Base-by-base conservation (phyloP, 352 stramenopile species). In the Achlya hypogyna region DNA sequence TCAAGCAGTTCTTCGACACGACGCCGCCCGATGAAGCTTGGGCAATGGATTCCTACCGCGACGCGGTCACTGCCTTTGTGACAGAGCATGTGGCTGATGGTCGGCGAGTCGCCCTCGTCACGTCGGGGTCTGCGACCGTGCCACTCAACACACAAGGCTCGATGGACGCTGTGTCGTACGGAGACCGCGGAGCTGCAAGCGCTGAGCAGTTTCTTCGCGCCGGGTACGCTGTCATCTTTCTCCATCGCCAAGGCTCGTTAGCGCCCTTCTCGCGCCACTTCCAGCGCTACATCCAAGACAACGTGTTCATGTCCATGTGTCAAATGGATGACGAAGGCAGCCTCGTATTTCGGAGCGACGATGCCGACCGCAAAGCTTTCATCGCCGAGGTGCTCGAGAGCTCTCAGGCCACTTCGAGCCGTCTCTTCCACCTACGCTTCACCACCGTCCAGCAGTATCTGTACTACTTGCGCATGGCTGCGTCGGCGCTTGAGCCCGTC, bases 191-290 rank as follows among this genome's bases (percentile, higher is more conserved):
- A 5, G 83, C 85, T 0, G 81, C 85, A 10, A 87, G 81, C 53
- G 84, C 82, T 31, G 85, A 94, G 76, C 88, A 90, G 60, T 62
- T 94, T 63, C 75, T 94, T 59, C 78, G 86, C 29, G 65, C 88
- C 14, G 83, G 83, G 18, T 94, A 94, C 53, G 82, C 83, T 0
- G 85, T 94, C 43, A 88, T 94, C 53, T 92, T 91, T 56, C 62
- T 94, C 47, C 78, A 90, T 62, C 80, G 85, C 31, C 74, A 89
- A 47, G 78, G 88, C 63, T 94, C 85, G 60, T 72, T 90, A 51
- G 77, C 82, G 65, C 85, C 85, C 14, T 94, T 94, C 53, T 89
- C 84, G 64, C 83, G 85, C 34, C 83, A 94, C 58, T 92, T 94
- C 63, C 78, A 89, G 51, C 83, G 83, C 72, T 91, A 86, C 69